Evolutionary conservation across 495 filamentous ascomycete species (phyloP).

Genomic region (Trichoderma parareesei): DNA sequence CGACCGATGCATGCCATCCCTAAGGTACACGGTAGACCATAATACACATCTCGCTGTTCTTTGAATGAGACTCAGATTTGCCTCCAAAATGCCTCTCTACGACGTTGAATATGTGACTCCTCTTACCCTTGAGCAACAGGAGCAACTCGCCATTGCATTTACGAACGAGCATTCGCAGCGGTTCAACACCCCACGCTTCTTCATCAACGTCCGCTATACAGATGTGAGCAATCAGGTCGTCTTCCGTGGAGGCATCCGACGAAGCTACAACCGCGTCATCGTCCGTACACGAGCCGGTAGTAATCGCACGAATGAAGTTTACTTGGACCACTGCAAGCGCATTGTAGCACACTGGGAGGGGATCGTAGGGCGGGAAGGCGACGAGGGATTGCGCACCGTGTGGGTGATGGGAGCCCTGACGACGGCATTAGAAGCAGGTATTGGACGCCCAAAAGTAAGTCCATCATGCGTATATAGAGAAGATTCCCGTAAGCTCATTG

Average conservation of each 20-base stretch:
- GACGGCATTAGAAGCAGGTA: constrained; percentile 21
- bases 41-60: too few species aligned
- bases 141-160: constrained; percentile 22
- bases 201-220: constrained; percentile 25
- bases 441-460: constrained; percentile 21
- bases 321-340: constrained; percentile 16
- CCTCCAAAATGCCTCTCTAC: constrained; percentile 25
- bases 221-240: constrained; percentile 15
- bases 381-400: constrained; percentile 16
- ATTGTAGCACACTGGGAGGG: constrained; percentile 18
- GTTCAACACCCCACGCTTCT: constrained; percentile 27
- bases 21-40: too few species aligned
- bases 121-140: constrained; percentile 21
- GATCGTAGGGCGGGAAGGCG: constrained; percentile 14
- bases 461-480: neutral
- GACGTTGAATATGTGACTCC: constrained; percentile 27
- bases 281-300: constrained; percentile 20
- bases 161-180: constrained; percentile 23
- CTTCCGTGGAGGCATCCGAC: constrained; percentile 20
- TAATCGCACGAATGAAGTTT: constrained; percentile 16
- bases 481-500: neutral
- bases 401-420: constrained; percentile 24
- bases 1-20: too few species aligned
- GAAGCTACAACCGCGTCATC: constrained; percentile 21
- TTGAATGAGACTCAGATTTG: too few species aligned